A percentile compares a stretch with the other conserved stretches of the same genome.
phyloP scores from a whole-genome alignment of 345 rosid genomes.

The Fremontodendron californicum region DNA sequence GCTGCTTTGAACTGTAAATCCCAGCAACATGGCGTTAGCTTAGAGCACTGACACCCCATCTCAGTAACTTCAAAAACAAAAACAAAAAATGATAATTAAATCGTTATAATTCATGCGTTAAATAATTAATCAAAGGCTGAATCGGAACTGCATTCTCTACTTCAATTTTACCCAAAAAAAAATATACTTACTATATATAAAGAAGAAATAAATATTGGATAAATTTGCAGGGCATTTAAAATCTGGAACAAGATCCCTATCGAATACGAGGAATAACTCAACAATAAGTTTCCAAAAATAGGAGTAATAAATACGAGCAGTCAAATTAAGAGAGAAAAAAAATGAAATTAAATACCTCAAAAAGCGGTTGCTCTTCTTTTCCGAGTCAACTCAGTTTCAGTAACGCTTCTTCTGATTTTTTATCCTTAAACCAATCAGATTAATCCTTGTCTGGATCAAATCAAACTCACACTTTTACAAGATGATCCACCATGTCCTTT shows the following conservation, averaged over 20 bases:
- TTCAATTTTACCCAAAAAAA: not conserved
- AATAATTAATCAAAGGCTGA: not conserved
- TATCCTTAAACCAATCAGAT: conserved; percentile 28
- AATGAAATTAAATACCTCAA: not conserved
- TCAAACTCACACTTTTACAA: conserved; percentile 10
- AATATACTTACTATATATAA: not conserved
- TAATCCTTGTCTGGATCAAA: conserved; percentile 15
- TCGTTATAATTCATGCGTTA: not conserved
- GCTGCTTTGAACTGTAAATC: conserved; percentile 63
- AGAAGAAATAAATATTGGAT: not conserved
- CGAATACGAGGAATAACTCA: not conserved
- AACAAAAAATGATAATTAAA: not conserved
- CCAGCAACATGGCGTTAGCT: conserved; percentile 46
- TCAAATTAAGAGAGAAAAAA: not conserved
- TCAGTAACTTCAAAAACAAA: conserved; percentile 13
- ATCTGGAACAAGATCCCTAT: not conserved
- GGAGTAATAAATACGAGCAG: not conserved
- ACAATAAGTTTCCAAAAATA: not conserved
- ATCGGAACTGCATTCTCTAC: not conserved
- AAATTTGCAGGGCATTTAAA: not conserved
- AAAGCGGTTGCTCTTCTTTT: not conserved
- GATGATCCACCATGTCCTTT: conserved; percentile 37
- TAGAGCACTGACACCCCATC: conserved; percentile 70
- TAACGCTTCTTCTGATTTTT: not conserved
- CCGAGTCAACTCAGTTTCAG: conserved; percentile 16